Evolutionary conservation across 2,329 filamentous ascomycete species (phyloP).

Genomic region (Penicillium sp.): DNA sequence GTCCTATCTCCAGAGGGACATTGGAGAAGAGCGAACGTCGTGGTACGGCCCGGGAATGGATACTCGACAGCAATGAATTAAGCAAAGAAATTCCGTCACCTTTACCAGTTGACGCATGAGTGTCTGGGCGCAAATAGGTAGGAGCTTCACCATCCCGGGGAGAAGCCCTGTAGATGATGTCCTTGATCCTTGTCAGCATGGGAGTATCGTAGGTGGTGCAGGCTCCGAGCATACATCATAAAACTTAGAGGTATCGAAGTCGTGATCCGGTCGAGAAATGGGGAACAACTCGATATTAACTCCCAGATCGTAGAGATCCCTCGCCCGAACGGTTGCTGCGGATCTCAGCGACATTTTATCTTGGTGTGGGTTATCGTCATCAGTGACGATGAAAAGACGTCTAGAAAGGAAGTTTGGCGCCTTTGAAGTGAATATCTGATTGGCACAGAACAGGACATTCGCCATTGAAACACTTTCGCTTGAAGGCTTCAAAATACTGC

Average conservation of each 20-base stretch:
- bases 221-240: conserved; percentile 64
- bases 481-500: conserved; percentile 64
- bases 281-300: conserved; percentile 91
- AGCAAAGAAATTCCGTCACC: conserved; percentile 73
- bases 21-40: conserved; percentile 82
- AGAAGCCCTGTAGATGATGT: conserved; percentile 78
- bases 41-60: conserved; percentile 83
- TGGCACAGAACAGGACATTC: conserved; percentile 88
- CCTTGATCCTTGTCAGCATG: conserved; percentile 44
- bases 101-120: conserved; percentile 55
- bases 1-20: conserved; percentile 80
- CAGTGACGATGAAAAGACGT: conserved; percentile 90
- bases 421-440: conserved; percentile 92
- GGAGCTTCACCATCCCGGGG: conserved; percentile 64
- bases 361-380: conserved; percentile 79
- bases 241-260: conserved; percentile 78
- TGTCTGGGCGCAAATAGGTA: conserved; percentile 46
- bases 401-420: conserved; percentile 90
- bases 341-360: conserved; percentile 66
- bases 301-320: conserved; percentile 89
- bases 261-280: conserved; percentile 63
- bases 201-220: not conserved
- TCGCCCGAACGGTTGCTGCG: conserved; percentile 77
- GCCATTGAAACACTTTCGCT: conserved; percentile 70
- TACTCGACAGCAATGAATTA: conserved; percentile 73